phyloP scores from a whole-genome alignment of 2,329 filamentous ascomycete genomes.

The Botrytis pseudocinerea region DNA sequence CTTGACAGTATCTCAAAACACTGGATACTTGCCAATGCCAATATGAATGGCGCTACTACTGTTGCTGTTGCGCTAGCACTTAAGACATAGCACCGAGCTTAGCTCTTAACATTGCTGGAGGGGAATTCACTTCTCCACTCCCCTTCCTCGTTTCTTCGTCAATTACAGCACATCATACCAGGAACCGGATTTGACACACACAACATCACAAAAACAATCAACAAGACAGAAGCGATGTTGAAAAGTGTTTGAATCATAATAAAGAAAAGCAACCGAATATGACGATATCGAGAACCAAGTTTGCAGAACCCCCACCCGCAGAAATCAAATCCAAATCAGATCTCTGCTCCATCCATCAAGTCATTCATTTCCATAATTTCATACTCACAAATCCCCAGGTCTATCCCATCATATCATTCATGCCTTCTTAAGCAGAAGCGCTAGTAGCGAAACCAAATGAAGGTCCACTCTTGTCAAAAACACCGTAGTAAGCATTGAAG shows the following conservation, averaged over 20 bases:
- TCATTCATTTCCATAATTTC: background rate
- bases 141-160: background rate
- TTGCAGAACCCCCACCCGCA: background rate
- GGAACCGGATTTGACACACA: background rate
- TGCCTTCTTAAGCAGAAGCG: background rate
- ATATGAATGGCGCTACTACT: background rate
- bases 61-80: background rate
- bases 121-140: background rate
- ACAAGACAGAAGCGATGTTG: background rate
- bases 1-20: background rate
- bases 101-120: background rate
- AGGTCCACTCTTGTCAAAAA: conserved; percentile 36
- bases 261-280: background rate
- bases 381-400: background rate
- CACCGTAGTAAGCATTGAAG: conserved; percentile 39
- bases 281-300: background rate
- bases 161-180: background rate
- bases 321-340: background rate
- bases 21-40: background rate
- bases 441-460: conserved; percentile 38
- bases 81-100: background rate
- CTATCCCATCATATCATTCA: background rate
- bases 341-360: background rate
- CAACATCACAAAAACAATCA: background rate
- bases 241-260: background rate